Evolutionary conservation across 2,329 filamentous ascomycete genomes (phyloP), one percentile per base, ranked within the genome.

Genomic region (Clonostachys chloroleuca): DNA sequence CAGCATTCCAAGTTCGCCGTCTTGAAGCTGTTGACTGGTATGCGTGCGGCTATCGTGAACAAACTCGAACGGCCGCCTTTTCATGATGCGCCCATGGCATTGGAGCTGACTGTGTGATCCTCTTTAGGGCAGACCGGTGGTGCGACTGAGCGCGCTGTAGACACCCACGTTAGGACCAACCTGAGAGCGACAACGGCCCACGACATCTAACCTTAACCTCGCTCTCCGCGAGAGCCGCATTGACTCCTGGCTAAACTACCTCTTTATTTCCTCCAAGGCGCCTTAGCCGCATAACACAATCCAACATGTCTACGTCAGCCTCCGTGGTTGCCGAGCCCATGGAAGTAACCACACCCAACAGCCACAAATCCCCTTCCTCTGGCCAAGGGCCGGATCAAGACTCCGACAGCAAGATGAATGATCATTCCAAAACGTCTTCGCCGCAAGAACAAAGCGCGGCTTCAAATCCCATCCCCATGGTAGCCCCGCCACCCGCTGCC

Each of bases 311-410:
- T 40, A 16, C 44, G 10, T 12, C 37, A 9, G 20, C 44, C 10
- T 13, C 40, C n/a, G 34, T 43, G 17, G 44, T 40, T 37, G 17
- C 17, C 17, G 47, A 49, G 16, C 47, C 72, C 49, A 77, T 81
- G 59, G 76, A 78, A 61, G 80, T 78, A 67, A 81, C 81, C 53
- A 73, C 78, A 46, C 75, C 79, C 17, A 75, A n/a, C 12, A 17
- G 37, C 12, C 69, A 72, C 51, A 71, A 67, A 47, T 64, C 72
- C 46, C 65, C 69, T 33, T 67, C 66, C 46, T 59, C 64, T n/a
- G 69, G 63, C 55, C 74, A 73, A 53, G 69, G 65, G 55, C 70
- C 70, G 42, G 72, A 74, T 24, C 60, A 61, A 47, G 66, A 70
- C 44, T 56, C 58, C 46, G 69, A 67, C 59, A 65, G 66, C 52